Percentiles rank a stretch among this genome's conserved stretches.
Conservation (phyloP, 768 basidiomycete genomes). For the Butyriboletus loyo region DNA sequence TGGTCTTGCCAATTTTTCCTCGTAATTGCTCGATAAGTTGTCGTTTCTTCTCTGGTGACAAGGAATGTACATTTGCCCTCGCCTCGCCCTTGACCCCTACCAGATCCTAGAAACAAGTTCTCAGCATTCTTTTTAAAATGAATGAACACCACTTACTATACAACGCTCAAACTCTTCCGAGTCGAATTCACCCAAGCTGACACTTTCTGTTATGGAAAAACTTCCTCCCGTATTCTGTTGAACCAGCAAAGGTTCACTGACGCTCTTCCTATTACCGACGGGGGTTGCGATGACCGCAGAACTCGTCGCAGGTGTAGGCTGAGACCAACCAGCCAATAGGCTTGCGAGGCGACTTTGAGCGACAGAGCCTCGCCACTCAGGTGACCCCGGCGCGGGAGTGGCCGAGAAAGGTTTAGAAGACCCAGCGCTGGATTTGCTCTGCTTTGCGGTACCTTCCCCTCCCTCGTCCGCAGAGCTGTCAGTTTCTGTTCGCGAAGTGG, state of each 20-base stretch:
- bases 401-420: conserved; percentile 18
- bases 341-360: conserved; percentile 61
- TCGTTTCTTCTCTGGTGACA: conserved; percentile 62
- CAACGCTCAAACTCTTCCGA: conserved; percentile 59
- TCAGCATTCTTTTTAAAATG: conserved; percentile 2
- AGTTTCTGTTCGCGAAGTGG: conserved; percentile 9
- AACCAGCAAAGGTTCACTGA: conserved; percentile 69
- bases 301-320: conserved; percentile 40
- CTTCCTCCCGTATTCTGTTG: conserved; percentile 42
- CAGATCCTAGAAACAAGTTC: conserved; percentile 50
- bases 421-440: conserved; percentile 31
- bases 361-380: conserved; percentile 53
- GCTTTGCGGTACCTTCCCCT: conserved; percentile 64
- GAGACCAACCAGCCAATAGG: conserved; percentile 66
- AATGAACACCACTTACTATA: conserved; percentile 47
- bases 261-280: conserved; percentile 50
- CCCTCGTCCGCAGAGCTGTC: conserved; percentile 35
- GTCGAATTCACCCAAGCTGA: conserved; percentile 34
- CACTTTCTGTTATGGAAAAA: conserved; percentile 28
- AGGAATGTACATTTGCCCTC: conserved; percentile 56
- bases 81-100: conserved; percentile 71
- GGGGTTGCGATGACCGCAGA: conserved; percentile 27
- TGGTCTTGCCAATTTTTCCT: conserved; percentile 31
- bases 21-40: conserved; percentile 61
- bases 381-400: conserved; percentile 26